Percentiles rank a stretch among this genome's conserved stretches.
These are phyloP conservation scores for Neopestalotiopsis sp. DNA, from an alignment of 2,329 filamentous ascomycete genomes.

Conservation along the genomic window DNA sequence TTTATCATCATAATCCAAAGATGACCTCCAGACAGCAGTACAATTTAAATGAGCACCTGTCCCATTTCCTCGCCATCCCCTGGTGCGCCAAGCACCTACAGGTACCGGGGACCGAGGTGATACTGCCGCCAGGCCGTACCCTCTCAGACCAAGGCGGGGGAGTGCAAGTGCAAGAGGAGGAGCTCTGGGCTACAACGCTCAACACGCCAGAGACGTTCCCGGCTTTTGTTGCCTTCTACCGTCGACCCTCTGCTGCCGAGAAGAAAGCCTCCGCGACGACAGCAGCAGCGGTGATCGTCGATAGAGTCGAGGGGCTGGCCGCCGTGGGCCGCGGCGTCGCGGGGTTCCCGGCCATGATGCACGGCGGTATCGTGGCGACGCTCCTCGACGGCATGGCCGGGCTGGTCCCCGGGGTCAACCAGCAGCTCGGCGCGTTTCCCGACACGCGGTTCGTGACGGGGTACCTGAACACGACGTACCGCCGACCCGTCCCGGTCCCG, in stretches of 20 bases:
- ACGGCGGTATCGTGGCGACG: conserved; percentile 63
- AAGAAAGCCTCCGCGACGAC: no score
- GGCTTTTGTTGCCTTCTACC: conserved; percentile 2
- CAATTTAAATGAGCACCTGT: not conserved
- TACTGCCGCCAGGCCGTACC: not conserved
- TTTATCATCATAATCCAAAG: not conserved
- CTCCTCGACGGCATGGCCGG: conserved; percentile 66
- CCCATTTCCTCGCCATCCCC: conserved; percentile 6
- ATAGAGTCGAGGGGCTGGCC: conserved; percentile 39
- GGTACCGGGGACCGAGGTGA: not conserved
- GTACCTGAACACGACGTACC: conserved; percentile 25
- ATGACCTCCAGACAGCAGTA: not conserved
- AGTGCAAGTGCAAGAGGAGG: not conserved
- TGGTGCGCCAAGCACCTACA: conserved; percentile 15
- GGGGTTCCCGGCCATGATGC: conserved; percentile 56
- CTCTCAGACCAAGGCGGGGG: not conserved
- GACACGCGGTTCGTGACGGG: conserved; percentile 25
- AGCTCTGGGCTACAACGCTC: conserved; percentile 7
- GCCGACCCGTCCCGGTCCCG: not conserved
- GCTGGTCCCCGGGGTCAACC: conserved; percentile 51
- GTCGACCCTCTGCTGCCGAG: not conserved
- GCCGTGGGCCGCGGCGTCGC: conserved; percentile 57
- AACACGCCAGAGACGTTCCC: conserved; percentile 9
- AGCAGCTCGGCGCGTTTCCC: not conserved
- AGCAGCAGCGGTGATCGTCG: conserved; percentile 21